Conservation (phyloP, 2,329 filamentous ascomycete species). For the Fusarium nurragi region DNA sequence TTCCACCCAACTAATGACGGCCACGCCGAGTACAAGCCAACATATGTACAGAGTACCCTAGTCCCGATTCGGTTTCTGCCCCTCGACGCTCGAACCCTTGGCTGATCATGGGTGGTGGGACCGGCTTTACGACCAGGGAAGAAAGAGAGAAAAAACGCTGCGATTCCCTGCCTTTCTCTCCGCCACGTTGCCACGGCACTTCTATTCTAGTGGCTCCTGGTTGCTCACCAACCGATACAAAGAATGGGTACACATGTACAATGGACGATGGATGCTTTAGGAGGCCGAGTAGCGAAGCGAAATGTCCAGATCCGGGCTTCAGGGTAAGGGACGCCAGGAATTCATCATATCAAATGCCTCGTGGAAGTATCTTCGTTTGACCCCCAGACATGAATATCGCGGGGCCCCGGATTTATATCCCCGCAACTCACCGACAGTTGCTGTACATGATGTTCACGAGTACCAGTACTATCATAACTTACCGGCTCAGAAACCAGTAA, state of each 20-base stretch:
- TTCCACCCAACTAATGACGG: conserved; percentile 29
- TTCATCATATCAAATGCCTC: not conserved
- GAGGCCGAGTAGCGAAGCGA: not conserved
- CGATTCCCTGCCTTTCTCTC: conserved; percentile 40
- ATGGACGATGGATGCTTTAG: not conserved
- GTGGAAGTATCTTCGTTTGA: not conserved
- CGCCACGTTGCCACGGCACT: conserved; percentile 45
- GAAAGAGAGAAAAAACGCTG: conserved; percentile 9
- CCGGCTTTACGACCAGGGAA: conserved; percentile 20
- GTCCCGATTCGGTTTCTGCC: conserved; percentile 18
- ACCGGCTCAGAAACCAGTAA: too few species aligned
- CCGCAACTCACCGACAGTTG: conserved; percentile 40
- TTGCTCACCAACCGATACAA: conserved; percentile 13
- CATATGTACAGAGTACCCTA: not conserved
- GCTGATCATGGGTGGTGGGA: conserved; percentile 29
- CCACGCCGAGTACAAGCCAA: conserved; percentile 18
- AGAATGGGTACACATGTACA: conserved; percentile 4
- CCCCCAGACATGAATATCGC: conserved; percentile 29
- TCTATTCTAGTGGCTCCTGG: conserved; percentile 41
- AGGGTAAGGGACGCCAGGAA: not conserved
- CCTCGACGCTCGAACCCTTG: conserved; percentile 9
- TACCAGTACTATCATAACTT: not conserved
- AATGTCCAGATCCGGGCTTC: not conserved
- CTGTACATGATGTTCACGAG: not conserved
- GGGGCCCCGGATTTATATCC: conserved; percentile 41